Evolutionary conservation across 2,329 filamentous ascomycete genomes (phyloP).

Genomic region (Penicillium concentricum): DNA sequence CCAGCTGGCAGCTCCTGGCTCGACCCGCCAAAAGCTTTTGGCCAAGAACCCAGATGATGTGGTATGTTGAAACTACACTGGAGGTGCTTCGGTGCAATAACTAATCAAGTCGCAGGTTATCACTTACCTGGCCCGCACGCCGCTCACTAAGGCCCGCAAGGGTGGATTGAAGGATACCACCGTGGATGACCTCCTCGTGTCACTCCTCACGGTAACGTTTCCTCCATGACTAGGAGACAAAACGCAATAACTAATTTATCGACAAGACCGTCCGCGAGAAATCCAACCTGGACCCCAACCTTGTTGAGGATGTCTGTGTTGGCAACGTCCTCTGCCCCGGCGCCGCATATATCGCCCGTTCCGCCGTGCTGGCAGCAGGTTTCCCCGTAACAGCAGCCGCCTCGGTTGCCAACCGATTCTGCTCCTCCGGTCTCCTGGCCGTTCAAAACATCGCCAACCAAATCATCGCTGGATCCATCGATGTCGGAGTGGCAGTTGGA

Average conservation of each 20-base stretch:
- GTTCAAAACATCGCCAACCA: conserved; percentile 90
- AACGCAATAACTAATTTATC: background rate
- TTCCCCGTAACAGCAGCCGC: conserved; percentile 78
- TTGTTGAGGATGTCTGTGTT: conserved; percentile 87
- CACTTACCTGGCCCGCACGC: conserved; percentile 40
- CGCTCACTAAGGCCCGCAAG: conserved; percentile 42
- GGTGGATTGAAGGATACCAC: conserved; percentile 42
- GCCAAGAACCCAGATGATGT: conserved; percentile 41
- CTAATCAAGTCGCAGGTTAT: conserved; percentile 35
- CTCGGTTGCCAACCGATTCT: conserved; percentile 84
- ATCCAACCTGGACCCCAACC: conserved; percentile 77
- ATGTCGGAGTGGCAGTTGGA: conserved; percentile 83
- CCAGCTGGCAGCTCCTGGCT: conserved; percentile 36
- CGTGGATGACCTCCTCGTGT: conserved; percentile 38
- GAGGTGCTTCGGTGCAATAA: background rate
- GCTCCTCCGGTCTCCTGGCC: conserved; percentile 83
- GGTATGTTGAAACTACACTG: conserved; percentile 27
- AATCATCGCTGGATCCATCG: conserved; percentile 85
- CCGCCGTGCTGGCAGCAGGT: conserved; percentile 79
- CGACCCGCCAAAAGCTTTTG: conserved; percentile 33
- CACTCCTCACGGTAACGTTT: conserved; percentile 35
- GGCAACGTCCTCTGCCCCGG: conserved; percentile 86
- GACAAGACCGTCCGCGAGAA: conserved; percentile 68
- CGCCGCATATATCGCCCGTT: conserved; percentile 85
- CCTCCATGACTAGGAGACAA: background rate